phyloP scores from a whole-genome alignment of 352 stramenopile genomes.

The Pythium rishiriense region DNA sequence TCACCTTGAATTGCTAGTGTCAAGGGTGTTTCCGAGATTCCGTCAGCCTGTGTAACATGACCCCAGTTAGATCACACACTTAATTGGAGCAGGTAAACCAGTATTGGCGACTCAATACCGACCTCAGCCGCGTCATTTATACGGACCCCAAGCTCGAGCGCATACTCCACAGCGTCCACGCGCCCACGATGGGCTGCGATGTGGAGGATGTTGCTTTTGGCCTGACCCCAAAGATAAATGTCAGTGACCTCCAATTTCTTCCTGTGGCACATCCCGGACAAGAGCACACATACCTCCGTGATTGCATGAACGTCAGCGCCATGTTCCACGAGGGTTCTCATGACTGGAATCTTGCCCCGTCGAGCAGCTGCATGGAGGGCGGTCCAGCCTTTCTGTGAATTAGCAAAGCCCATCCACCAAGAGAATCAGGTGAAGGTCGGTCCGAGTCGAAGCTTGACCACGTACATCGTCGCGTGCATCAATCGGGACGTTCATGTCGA shows the following conservation, averaged over 20 bases:
- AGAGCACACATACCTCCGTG: neutral
- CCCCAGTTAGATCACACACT: too few species aligned
- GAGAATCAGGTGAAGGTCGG: neutral
- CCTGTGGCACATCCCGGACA: neutral
- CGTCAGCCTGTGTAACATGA: neutral
- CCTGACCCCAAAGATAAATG: neutral
- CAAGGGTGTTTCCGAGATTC: neutral
- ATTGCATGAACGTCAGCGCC: neutral
- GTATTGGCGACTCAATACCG: neutral
- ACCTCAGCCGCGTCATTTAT: neutral
- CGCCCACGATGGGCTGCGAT: neutral
- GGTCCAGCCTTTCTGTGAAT: neutral
- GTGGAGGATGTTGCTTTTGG: slow-evolving; percentile 4
- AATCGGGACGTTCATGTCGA: neutral
- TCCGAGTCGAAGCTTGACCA: neutral
- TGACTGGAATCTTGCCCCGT: neutral
- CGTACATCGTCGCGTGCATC: neutral
- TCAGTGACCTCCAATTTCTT: neutral
- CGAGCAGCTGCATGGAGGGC: neutral
- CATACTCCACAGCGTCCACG: neutral
- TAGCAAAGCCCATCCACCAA: neutral
- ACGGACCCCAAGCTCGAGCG: neutral
- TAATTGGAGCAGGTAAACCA: neutral
- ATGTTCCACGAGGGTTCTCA: neutral
- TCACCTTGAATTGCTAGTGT: neutral